Evolutionary conservation across 179 eudicot genomes (phyloP), one percentile per base, ranked within the genome.

Genomic region (Corrigiola litoralis): DNA sequence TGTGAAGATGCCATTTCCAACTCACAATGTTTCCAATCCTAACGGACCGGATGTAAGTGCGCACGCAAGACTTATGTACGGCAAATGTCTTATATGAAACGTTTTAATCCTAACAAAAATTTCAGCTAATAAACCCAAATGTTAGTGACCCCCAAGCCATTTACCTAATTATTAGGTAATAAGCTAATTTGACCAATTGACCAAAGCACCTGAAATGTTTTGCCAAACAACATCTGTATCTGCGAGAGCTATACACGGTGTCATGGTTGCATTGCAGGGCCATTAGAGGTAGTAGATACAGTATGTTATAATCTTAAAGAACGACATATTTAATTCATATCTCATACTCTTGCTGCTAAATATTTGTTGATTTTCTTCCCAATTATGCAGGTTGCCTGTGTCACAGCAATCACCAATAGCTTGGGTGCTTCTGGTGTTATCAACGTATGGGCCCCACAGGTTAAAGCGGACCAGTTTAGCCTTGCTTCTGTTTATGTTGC

Each of bases 381-480:
- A n/a, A 14, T 6, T 23, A 1, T 64, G 63, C 38, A 73, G 72
- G 27, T 28, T 24, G 77, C 66, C 6, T 6, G 4, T 25, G 1
- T 61, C 18, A n/a, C 11, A 61, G 12, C 48, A 37, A 0, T 2
- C 17, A 3, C 48, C 16, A 38, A 73, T 1, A 67, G 44, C 28
- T 5, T 13, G 0, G 77, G 77, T 33, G 63, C 54, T 21, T 13
- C 13, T 13, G 72, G 72, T 2, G 2, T 0, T 0, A 45, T 73
- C 0, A 73, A 73, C 58, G 48, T 61, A 11, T 73, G 77, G 77
- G 36, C 24, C 9, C 36, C 67, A 0, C 42, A 46, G 3, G 25
- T 38, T 33, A 3, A 9, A 60, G 1, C 23, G 0, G 53, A 53
- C 5, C 64, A 73, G 36, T 29, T 36, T 14, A 52, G 41, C 7